Evolutionary conservation across 306 rosid species (phyloP), one percentile per base, ranked within the genome.

Genomic region (Sicyos baderoa): DNA sequence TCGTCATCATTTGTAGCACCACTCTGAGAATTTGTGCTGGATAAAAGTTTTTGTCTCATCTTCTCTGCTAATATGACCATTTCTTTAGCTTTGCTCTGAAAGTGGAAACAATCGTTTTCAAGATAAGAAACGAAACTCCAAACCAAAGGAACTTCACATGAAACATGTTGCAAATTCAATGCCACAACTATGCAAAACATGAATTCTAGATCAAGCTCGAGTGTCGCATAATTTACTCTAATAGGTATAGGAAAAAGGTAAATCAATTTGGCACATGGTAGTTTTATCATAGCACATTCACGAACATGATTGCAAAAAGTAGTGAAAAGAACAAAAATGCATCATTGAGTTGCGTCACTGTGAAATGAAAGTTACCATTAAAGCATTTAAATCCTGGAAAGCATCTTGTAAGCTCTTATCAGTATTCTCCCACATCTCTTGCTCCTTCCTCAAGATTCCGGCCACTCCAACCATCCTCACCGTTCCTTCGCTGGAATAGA

Each of bases 41-140:
- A 82, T 77, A 93, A 72, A 68, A 93, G 96, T 67, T 93, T 93
- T 70, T 19, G 91, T 78, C 99, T 88, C 99, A 93, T 90, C 81
- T 84, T 93, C 79, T 93, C 99, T n/a, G 99, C 99, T 60, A 93
- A 88, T 86, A 80, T 76, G 79, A 90, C 97, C 99, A 93, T 93
- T 82, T 93, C 99, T 81, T 90, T 93, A 64, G 99, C 97, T 83
- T 93, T 93, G 77, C 96, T 82, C 99, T 93, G 94, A 62, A 84
- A 73, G 79, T 60, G 75, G 67, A 77, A 70, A 76, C 74, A 42
- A 42, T 50, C 55, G 18, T 29, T 17, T 50, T 53, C 64, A 29
- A 2, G 23, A 23, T 6, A 60, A 55, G 55, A 40, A 25, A 61
- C 16, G 67, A 18, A 21, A 35, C 52, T 52, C 12, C 25, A 42